Percentiles rank a stretch among this genome's conserved stretches.
phyloP scores from a whole-genome alignment of 352 stramenopile species.

The Plasmopara viticola region DNA sequence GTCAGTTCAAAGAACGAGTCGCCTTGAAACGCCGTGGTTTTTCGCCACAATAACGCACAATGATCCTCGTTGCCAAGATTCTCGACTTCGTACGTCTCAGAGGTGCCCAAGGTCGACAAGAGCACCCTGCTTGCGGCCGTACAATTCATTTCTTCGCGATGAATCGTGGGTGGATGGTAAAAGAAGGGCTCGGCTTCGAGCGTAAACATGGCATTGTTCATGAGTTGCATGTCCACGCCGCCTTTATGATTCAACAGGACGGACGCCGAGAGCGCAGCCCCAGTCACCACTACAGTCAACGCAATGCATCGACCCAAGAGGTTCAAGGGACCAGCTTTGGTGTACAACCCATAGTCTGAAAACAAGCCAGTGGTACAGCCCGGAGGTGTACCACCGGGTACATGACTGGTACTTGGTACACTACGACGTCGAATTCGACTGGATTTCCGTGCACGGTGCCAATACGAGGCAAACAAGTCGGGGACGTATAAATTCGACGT shows the following conservation, averaged over 20 bases:
- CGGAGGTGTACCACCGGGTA: slow-evolving; percentile 11
- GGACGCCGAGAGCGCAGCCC: slow-evolving; percentile 36
- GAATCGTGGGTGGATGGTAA: slow-evolving; percentile 25
- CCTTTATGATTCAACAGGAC: slow-evolving; percentile 36
- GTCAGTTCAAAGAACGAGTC: slow-evolving; percentile 44
- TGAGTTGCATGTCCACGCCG: slow-evolving; percentile 63
- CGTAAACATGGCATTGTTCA: slow-evolving; percentile 64
- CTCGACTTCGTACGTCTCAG: slow-evolving; percentile 37
- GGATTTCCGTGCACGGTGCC: slow-evolving; percentile 22
- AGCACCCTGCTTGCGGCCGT: slow-evolving; percentile 40
- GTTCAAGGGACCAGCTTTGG: slow-evolving; percentile 25
- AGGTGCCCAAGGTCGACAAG: slow-evolving; percentile 37
- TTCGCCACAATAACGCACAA: slow-evolving; percentile 59
- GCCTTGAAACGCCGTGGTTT: slow-evolving; percentile 48
- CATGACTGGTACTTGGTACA: slow-evolving; percentile 12
- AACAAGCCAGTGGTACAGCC: background rate
- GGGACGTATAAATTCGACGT: slow-evolving; percentile 21
- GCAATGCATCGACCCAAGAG: slow-evolving; percentile 27
- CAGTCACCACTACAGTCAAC: slow-evolving; percentile 22
- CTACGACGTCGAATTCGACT: slow-evolving; percentile 20
- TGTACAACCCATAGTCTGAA: slow-evolving; percentile 19
- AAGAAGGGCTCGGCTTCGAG: slow-evolving; percentile 57
- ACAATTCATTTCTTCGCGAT: slow-evolving; percentile 59
- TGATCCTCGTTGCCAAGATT: slow-evolving; percentile 53
- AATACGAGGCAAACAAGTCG: slow-evolving; percentile 43